phyloP scores from a whole-genome alignment of 169 alveolate genomes.

The Fabrea salina region DNA sequence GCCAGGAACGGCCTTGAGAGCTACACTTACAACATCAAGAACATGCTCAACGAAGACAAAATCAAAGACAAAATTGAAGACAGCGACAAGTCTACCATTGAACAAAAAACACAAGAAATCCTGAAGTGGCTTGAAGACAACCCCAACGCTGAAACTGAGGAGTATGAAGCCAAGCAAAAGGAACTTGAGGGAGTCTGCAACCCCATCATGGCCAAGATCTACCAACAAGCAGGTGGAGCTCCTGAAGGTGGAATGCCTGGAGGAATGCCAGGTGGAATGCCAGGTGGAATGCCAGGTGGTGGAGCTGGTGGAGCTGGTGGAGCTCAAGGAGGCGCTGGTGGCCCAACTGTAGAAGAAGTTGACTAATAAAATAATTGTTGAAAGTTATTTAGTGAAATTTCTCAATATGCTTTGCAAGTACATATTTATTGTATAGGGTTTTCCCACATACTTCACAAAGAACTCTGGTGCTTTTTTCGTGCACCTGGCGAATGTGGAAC shows the following conservation, averaged over 20 bases:
- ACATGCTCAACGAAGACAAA: constrained; percentile 90
- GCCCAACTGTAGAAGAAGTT: constrained; percentile 87
- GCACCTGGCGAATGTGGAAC: no score
- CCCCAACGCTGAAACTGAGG: constrained; percentile 89
- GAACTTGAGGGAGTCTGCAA: constrained; percentile 90
- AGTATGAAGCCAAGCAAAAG: constrained; percentile 89
- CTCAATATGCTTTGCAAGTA: no score
- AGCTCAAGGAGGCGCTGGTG: constrained; percentile 64
- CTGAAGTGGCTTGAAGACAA: constrained; percentile 90
- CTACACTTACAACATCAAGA: constrained; percentile 89
- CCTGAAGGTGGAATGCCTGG: constrained; percentile 89
- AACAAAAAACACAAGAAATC: constrained; percentile 87
- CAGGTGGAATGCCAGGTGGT: constrained; percentile 89
- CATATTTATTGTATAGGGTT: no score
- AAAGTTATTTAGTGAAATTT: no score
- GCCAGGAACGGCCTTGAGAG: constrained; percentile 91
- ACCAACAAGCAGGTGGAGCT: constrained; percentile 83
- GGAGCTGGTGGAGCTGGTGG: constrained; percentile 60
- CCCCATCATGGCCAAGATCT: constrained; percentile 92
- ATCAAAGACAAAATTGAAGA: constrained; percentile 87
- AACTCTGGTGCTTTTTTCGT: no score
- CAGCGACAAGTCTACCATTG: constrained; percentile 87
- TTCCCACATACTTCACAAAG: no score
- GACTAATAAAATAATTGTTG: no score
- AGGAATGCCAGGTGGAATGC: constrained; percentile 87